Evolutionary conservation across 1,284 basidiomycete species (phyloP), one percentile per base, ranked within the genome.

Genomic region (Schizophyllum commune): DNA sequence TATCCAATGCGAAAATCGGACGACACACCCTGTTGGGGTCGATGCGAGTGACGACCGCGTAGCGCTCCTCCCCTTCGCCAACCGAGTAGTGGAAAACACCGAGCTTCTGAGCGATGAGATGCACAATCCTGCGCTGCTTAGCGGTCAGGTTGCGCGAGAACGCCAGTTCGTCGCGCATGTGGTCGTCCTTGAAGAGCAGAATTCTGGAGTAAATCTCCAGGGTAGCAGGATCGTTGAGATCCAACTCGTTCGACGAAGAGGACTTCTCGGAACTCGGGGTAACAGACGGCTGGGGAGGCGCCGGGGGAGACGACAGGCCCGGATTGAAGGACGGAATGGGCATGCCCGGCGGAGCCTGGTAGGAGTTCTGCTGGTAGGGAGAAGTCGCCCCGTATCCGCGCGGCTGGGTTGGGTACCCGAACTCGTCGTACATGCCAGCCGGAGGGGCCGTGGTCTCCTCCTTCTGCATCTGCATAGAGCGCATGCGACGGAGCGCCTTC

Each of bases 401-500:
- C 69, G 83, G 82, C 39, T 77, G 74, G 34, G 81, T 78, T 62
- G 79, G 70, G 61, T 78, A 69, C 65, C 87, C 85, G 72, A 85
- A 92, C 60, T 91, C 89, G 64, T 92, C 90, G 69, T 85, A 90
- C 17, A 76, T 70, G 52, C 77, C 77, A 52, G 75, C 74, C 65
- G 72, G 68, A 0, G 72, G 71, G 62, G 68, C 60, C 73, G 71
- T 59, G 65, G 63, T n/a, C 60, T 54, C 61, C 69, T 91, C 90
- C 72, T 91, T 91, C 77, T 95, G 92, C 39, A 96, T 76, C 71
- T 96, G 94, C 87, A 96, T 94, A 60, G 92, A 94, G 67, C 94
- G 88, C 96, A 99, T 98, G 61, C 96, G 85, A 69, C 96, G 92
- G 68, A 99, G 89, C 1, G 97, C 97, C 79, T 99, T 99, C 79